phyloP scores from a whole-genome alignment of 495 filamentous ascomycete genomes.

The Lasiosphaeria ovina region DNA sequence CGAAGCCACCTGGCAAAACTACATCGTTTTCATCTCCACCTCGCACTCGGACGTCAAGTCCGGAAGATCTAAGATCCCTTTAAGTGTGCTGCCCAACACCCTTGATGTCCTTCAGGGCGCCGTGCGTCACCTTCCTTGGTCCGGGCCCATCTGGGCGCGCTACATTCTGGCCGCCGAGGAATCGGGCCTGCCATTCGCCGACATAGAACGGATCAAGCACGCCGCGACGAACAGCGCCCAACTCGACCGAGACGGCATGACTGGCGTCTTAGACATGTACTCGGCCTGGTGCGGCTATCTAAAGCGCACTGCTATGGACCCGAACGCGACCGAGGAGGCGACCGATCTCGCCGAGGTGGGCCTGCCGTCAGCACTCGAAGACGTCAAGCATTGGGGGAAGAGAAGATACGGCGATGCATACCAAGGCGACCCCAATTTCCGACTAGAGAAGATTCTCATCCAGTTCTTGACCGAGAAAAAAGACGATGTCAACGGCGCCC shows the following conservation, averaged over 20 bases:
- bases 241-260: conserved; percentile 69
- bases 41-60: conserved; percentile 36
- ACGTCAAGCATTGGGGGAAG: conserved; percentile 72
- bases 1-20: conserved; percentile 74
- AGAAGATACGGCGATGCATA: conserved; percentile 71
- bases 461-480: conserved; percentile 79
- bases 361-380: conserved; percentile 78
- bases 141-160: conserved; percentile 84
- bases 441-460: conserved; percentile 86
- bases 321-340: conserved; percentile 78
- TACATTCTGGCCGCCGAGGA: conserved; percentile 80
- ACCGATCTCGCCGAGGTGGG: conserved; percentile 90
- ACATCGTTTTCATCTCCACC: conserved; percentile 64
- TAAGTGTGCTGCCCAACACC: conserved; percentile 40
- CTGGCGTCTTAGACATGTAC: conserved; percentile 83
- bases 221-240: conserved; percentile 79
- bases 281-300: conserved; percentile 92
- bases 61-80: conserved; percentile 31
- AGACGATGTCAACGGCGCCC: conserved; percentile 60
- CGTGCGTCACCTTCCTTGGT: conserved; percentile 88
- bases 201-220: conserved; percentile 87
- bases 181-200: conserved; percentile 67
- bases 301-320: conserved; percentile 73
- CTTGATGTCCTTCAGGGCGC: conserved; percentile 61
- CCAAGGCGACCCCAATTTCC: conserved; percentile 80